Conservation (phyloP, 495 filamentous ascomycete genomes). For the Aspergillus heteromorphus region DNA sequence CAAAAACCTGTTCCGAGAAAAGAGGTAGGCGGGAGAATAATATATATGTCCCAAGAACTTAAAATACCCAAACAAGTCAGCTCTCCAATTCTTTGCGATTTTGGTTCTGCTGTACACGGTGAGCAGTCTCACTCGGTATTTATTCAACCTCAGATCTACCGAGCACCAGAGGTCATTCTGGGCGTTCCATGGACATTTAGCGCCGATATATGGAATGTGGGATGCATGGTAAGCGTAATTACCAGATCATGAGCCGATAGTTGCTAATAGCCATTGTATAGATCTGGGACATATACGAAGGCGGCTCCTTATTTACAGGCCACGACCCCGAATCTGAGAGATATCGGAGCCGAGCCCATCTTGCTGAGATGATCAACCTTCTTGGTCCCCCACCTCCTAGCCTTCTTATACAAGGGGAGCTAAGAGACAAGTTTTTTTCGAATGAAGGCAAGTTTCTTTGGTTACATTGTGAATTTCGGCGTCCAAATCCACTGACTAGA, state of each 20-base stretch:
- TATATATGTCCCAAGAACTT: slow-evolving; percentile 24
- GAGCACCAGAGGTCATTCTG: slow-evolving; percentile 39
- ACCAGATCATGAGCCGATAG: slow-evolving; percentile 4
- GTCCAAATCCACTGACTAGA: not conserved
- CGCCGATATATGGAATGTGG: slow-evolving; percentile 41
- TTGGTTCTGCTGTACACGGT: slow-evolving; percentile 22
- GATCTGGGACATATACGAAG: slow-evolving; percentile 30
- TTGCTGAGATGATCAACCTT: slow-evolving; percentile 37
- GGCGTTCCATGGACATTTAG: slow-evolving; percentile 34
- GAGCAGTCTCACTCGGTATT: slow-evolving; percentile 11
- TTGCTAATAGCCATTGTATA: not conserved
- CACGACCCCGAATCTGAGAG: slow-evolving; percentile 14
- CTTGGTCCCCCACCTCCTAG: slow-evolving; percentile 38
- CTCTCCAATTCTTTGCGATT: slow-evolving; percentile 26
- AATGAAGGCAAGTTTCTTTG: slow-evolving; percentile 5
- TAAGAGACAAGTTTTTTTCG: slow-evolving; percentile 17
- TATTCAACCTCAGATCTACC: slow-evolving; percentile 36
- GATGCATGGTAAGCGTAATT: slow-evolving; percentile 39
- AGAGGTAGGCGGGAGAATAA: slow-evolving; percentile 21
- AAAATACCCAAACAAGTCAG: slow-evolving; percentile 14
- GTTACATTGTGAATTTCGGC: not conserved
- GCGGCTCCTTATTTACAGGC: slow-evolving; percentile 23
- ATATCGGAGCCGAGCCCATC: slow-evolving; percentile 37
- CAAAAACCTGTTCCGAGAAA: slow-evolving; percentile 24
- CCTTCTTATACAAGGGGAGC: slow-evolving; percentile 23